Conservation (phyloP, 2,329 filamentous ascomycete genomes). For the Penicillium sumatraense region DNA sequence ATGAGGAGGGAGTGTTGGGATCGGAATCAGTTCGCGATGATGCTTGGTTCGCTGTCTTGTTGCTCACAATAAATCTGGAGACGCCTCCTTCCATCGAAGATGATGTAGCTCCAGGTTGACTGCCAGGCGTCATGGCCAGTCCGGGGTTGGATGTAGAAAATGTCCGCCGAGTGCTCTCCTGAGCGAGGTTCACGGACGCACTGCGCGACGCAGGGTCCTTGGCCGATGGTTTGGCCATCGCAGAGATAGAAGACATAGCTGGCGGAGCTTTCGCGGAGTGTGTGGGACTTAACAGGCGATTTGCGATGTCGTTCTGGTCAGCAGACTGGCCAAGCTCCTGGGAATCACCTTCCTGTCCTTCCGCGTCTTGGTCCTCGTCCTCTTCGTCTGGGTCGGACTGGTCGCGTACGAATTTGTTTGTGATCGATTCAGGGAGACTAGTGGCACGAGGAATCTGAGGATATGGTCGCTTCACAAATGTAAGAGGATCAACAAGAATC, state of each 20-base stretch:
- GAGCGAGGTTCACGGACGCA: constrained; percentile 41
- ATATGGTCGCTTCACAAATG: constrained; percentile 46
- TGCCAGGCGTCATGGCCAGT: constrained; percentile 32
- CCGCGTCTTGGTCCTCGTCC: constrained; percentile 23
- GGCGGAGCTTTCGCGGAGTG: constrained; percentile 51
- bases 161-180: constrained; percentile 37
- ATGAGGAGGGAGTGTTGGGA: constrained; percentile 51
- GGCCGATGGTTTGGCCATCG: constrained; percentile 44
- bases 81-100: constrained; percentile 54
- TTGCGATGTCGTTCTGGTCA: constrained; percentile 44
- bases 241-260: constrained; percentile 55
- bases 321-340: constrained; percentile 23
- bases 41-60: constrained; percentile 33
- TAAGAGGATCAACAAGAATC: constrained; percentile 44
- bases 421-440: constrained; percentile 44
- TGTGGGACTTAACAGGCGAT: constrained; percentile 43
- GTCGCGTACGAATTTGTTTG: constrained; percentile 35
- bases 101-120: constrained; percentile 45
- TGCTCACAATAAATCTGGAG: constrained; percentile 49
- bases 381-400: constrained; percentile 22
- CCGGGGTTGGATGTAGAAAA: constrained; percentile 35
- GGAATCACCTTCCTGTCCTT: constrained; percentile 28
- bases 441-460: constrained; percentile 44
- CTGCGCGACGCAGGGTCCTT: constrained; percentile 41
- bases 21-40: constrained; percentile 48